Percentiles rank a stretch among this genome's conserved stretches.
These are phyloP conservation scores for Conringia planisiliqua DNA, from an alignment of 345 rosid species.

Conservation along the genomic window DNA sequence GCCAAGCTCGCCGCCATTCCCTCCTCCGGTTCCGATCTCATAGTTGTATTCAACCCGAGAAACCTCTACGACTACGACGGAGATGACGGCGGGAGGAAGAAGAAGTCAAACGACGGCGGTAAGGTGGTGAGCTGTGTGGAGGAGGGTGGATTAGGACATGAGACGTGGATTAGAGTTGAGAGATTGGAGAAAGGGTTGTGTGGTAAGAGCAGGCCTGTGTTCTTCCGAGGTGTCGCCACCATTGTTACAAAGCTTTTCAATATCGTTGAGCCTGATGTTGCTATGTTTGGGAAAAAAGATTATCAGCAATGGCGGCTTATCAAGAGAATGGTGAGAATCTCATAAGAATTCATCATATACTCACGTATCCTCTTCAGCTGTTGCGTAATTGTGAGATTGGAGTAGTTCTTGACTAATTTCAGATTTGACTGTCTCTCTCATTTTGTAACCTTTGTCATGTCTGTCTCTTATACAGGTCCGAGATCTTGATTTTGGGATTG, in stretches of 20 bases:
- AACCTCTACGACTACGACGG: constrained; percentile 62
- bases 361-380: not conserved
- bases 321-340: constrained; percentile 55
- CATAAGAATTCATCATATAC: not conserved
- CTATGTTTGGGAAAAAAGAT: constrained; percentile 82
- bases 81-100: not conserved
- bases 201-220: constrained; percentile 85
- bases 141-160: constrained; percentile 59
- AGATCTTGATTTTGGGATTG: constrained; percentile 76
- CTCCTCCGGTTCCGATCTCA: constrained; percentile 55
- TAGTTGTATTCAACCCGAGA: constrained; percentile 67
- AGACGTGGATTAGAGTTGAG: constrained; percentile 93
- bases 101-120: not conserved
- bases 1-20: constrained; percentile 53
- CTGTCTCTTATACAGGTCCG: constrained; percentile 47
- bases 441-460: not conserved
- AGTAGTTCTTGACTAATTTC: not conserved
- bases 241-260: constrained; percentile 78
- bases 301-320: constrained; percentile 81
- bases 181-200: constrained; percentile 83
- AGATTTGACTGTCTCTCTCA: not conserved
- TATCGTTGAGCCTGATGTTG: constrained; percentile 85
- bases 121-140: constrained; percentile 59
- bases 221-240: constrained; percentile 87
- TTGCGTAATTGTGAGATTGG: not conserved